Base-by-base conservation (phyloP, 129 eudicot species). In the Cynara cardunculus region DNA sequence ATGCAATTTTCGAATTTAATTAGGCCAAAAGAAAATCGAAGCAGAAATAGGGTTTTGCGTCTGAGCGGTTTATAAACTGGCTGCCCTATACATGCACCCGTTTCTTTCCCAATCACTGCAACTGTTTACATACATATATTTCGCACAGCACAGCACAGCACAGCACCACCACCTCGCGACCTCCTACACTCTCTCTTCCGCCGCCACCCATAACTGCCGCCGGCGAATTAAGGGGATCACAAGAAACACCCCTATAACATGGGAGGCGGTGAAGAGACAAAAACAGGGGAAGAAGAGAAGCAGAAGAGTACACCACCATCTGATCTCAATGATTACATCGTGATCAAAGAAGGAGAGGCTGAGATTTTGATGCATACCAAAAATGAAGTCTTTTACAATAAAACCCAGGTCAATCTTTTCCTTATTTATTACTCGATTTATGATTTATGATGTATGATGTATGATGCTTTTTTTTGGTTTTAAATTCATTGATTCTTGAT, bases 311-410 rank as follows among this genome's bases (percentile, higher is more conserved):
- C 76, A 25, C 72, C 77, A 49, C 32, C 94, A 0, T 85, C 87
- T 84, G 91, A 92, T 88, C 73, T 90, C 77, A 86, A 85, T 82
- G 97, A 95, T 81, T 92, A 78, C 75, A 82, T 81, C 44, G 64
- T 95, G 53, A 90, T 95, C 74, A 95, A 89, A 86, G 99, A 95
- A 70, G 99, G 99, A 13, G 99, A 95, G 77, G 97, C 99, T 78
- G 99, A 95, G 93, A 95, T 95, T 89, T 82, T 95, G 22, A 95
- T 95, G 99, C 94, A 89, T 69, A 78, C 88, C 16, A 86, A 92
- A 75, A 95, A 95, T 78, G 89, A 90, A 92, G 99, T 95, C 85
- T 95, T 95, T 79, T 95, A 86, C 83, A 95, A 95, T 74, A 95
- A 92, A 84, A 81, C 99, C 84, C 99, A 95, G 99, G 98, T 94